Percentiles rank a stretch among this genome's conserved stretches.
phyloP scores from a whole-genome alignment of 768 basidiomycete genomes.

The Lenzites betulinus region DNA sequence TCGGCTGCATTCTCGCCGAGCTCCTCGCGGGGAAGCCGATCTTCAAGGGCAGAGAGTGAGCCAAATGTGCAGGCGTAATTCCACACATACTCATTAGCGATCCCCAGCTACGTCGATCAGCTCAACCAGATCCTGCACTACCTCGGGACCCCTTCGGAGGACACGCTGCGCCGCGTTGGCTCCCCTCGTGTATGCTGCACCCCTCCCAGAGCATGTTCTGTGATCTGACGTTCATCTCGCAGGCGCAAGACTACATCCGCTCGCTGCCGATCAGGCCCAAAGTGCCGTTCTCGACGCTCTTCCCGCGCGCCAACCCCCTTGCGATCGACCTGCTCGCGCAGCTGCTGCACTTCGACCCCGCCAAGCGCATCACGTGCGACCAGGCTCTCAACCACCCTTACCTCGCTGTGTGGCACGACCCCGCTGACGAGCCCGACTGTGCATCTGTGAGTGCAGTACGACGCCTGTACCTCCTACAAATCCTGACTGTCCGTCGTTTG shows the following conservation, averaged over 20 bases:
- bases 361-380: constrained; percentile 94
- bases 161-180: constrained; percentile 93
- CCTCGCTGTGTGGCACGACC: constrained; percentile 96
- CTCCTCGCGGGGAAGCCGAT: constrained; percentile 92
- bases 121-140: constrained; percentile 97
- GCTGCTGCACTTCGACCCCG: constrained; percentile 95
- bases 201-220: background rate
- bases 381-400: constrained; percentile 96
- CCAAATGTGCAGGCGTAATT: background rate
- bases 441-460: constrained; percentile 53
- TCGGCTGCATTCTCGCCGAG: constrained; percentile 95
- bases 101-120: constrained; percentile 89
- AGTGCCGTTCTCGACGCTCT: constrained; percentile 88
- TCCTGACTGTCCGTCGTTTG: background rate
- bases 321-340: constrained; percentile 92
- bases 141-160: constrained; percentile 96
- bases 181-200: constrained; percentile 74
- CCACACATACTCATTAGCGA: background rate
- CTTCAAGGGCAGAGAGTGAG: constrained; percentile 96
- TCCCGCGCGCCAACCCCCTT: constrained; percentile 91
- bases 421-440: constrained; percentile 89
- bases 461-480: background rate
- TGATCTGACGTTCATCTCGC: constrained; percentile 2
- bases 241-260: constrained; percentile 98
- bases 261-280: constrained; percentile 96